Evolutionary conservation across 129 eudicot genomes (phyloP), one percentile per base, ranked within the genome.

Genomic region (Artemisia argyi): DNA sequence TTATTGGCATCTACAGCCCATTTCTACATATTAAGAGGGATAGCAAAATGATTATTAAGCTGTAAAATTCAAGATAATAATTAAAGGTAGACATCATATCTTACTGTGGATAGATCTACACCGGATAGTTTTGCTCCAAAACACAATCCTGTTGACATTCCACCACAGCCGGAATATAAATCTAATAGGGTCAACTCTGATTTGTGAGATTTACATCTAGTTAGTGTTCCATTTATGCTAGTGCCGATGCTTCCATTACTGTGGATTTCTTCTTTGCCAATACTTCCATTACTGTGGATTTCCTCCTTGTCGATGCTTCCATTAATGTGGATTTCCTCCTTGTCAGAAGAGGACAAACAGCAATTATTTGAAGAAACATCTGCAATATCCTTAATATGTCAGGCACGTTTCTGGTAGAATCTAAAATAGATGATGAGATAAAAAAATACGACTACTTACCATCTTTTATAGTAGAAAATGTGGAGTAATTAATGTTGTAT

Each of bases 101-200:
- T 77, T 86, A 89, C 96, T 15, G 91, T 82, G 7, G 53, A 68
- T 39, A 89, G 80, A 71, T 84, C 73, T 7, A 79, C 81, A 32
- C 87, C 87, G 2, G 81, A 76, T 65, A 71, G 14, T 28, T 74
- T 78, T 68, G 96, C 89, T 47, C 96, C 96, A 28, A 86, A 77
- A 74, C 84, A 65, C 66, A 89, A 77, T 61, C 96, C 96, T 3
- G 96, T 74, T 26, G 96, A 86, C 92, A 89, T 89, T 52, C 88
- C 96, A 53, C 96, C 96, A 76, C 96, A 89, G 11, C 96, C 96
- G 14, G 88, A 80, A 74, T 89, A 89, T 62, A 86, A 10, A 64
- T 89, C 96, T 77, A 89, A 65, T 56, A 89, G 35, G 12, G 88
- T 74, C 73, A 86, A 66, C 50, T 83, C 86, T 28, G 62, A 53